Percentiles rank a stretch among this genome's conserved stretches.
These are phyloP conservation scores for Areca catechu DNA, from an alignment of 176 grass and related monocot genomes.

Conservation along the genomic window DNA sequence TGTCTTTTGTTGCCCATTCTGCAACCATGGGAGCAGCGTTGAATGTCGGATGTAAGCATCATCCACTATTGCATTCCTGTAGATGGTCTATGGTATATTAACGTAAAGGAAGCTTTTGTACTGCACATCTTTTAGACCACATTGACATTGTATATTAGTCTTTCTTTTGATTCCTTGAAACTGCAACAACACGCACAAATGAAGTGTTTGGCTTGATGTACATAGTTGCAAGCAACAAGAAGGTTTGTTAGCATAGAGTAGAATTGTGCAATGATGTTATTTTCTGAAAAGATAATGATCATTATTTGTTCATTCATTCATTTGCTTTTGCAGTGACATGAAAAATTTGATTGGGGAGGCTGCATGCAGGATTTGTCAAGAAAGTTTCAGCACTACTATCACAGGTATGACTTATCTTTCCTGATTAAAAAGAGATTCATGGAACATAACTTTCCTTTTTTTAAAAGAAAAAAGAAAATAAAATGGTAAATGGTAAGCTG, in stretches of 20 bases:
- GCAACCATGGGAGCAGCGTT: conserved; percentile 21
- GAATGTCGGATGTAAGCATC: conserved; percentile 18
- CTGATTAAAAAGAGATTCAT: not conserved
- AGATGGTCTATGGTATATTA: not conserved
- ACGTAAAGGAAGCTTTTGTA: too few species aligned
- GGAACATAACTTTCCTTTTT: not conserved
- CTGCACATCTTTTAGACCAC: too few species aligned
- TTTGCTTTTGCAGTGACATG: conserved; percentile 12
- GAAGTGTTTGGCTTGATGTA: too few species aligned
- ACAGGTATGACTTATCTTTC: not conserved
- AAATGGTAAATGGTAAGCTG: too few species aligned
- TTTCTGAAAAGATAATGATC: not conserved
- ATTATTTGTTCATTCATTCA: not conserved
- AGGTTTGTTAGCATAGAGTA: too few species aligned
- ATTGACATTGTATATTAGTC: too few species aligned
- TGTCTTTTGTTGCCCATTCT: conserved; percentile 15
- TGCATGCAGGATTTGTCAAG: conserved; percentile 5
- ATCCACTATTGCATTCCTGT: not conserved
- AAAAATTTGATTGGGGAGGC: conserved; percentile 19
- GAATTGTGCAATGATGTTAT: not conserved
- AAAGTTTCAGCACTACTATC: conserved; percentile 18
- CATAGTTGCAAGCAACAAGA: too few species aligned
- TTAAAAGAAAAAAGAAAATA: too few species aligned
- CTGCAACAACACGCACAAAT: too few species aligned
- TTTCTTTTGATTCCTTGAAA: too few species aligned